Percentiles rank a stretch among this genome's conserved stretches.
Evolutionary conservation across 2,329 filamentous ascomycete genomes (phyloP).

Genomic region (Neofusicoccum umdonicola): DNA sequence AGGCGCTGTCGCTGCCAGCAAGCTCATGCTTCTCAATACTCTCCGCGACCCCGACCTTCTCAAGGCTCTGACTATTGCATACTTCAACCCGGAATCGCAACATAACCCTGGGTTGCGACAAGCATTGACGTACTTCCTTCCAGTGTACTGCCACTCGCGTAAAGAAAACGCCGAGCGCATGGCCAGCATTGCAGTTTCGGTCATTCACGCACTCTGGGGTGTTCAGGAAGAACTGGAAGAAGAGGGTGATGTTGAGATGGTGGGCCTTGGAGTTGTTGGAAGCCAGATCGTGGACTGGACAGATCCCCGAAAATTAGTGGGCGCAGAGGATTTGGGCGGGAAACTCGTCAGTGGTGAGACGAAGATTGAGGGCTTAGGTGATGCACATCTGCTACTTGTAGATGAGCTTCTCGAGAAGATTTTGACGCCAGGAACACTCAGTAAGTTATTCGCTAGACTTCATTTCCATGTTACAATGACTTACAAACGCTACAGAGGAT

Average conservation of each 20-base stretch:
- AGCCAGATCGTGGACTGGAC: constrained; percentile 92
- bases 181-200: constrained; percentile 68
- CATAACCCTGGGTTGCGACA: constrained; percentile 81
- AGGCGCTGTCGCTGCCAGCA: constrained; percentile 77
- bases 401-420: constrained; percentile 74
- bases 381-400: constrained; percentile 78
- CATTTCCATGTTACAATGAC: not conserved
- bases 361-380: constrained; percentile 63
- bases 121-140: constrained; percentile 87
- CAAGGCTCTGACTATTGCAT: constrained; percentile 77
- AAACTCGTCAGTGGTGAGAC: constrained; percentile 46
- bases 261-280: constrained; percentile 73
- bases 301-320: constrained; percentile 74
- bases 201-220: constrained; percentile 67
- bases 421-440: constrained; percentile 60
- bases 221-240: constrained; percentile 65
- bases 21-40: constrained; percentile 80
- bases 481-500: constrained; percentile 59
- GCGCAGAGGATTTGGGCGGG: constrained; percentile 53
- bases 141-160: constrained; percentile 87
- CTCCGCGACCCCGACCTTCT: constrained; percentile 60
- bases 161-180: constrained; percentile 80
- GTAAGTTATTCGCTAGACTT: constrained; percentile 47
- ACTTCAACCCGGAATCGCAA: constrained; percentile 82
- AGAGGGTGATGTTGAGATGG: constrained; percentile 71